phyloP scores from a whole-genome alignment of 768 basidiomycete species.

The Lactarius sp. region DNA sequence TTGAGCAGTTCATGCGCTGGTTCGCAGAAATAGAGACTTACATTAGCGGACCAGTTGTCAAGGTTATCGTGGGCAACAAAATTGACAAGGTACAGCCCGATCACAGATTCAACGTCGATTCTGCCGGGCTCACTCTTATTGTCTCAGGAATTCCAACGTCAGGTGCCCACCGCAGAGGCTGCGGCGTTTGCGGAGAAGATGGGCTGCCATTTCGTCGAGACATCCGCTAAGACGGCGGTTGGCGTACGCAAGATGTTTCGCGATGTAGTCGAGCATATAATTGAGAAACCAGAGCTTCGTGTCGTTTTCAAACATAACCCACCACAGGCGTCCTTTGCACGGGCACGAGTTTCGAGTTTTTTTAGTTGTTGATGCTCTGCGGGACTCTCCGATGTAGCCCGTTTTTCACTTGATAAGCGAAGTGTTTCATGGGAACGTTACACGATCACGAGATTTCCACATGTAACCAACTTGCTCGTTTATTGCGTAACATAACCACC shows the following conservation, averaged over 20 bases:
- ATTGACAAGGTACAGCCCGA: conserved; percentile 66
- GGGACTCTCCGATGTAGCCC: too few species aligned
- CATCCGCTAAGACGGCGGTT: conserved; percentile 85
- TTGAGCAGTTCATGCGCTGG: conserved; percentile 92
- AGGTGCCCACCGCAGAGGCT: conserved; percentile 76
- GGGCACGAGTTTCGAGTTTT: background rate
- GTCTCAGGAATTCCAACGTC: conserved; percentile 77
- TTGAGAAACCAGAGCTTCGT: conserved; percentile 78
- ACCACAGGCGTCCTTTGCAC: conserved; percentile 4
- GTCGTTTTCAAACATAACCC: conserved; percentile 31
- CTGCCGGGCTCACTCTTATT: background rate
- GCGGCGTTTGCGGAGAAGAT: conserved; percentile 75
- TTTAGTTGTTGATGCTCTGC: background rate
- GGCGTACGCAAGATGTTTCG: conserved; percentile 73
- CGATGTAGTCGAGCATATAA: conserved; percentile 74
- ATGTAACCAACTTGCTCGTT: background rate
- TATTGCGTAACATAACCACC: background rate
- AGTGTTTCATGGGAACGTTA: too few species aligned
- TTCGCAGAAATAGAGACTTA: conserved; percentile 91
- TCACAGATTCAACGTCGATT: background rate
- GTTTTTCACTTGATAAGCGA: too few species aligned
- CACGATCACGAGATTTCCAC: background rate
- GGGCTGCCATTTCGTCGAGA: conserved; percentile 85
- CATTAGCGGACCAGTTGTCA: conserved; percentile 75
- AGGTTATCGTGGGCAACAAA: conserved; percentile 94